Base-by-base conservation (phyloP, 2,329 filamentous ascomycete genomes). In the Diaporthe velutina region DNA sequence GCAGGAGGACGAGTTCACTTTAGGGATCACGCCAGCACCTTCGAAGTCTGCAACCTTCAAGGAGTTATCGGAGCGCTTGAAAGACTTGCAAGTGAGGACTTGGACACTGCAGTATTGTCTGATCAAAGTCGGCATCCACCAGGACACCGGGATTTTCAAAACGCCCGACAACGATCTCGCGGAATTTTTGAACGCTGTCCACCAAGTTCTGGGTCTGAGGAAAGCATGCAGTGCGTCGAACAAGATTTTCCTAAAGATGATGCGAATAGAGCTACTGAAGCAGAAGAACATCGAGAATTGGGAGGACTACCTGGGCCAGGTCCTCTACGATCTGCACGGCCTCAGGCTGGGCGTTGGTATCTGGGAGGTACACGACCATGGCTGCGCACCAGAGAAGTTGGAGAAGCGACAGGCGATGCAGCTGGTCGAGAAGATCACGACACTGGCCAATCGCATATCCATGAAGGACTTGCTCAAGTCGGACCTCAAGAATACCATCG, bases 381-480 rank as follows among this genome's bases (percentile, higher is more conserved):
- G 91, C 30, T 98, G 96, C 79, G 90, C 91, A 0, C 84, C 90
- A 0, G 94, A 98, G 79, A 92, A 92, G 74, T 87, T 98, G 1
- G 95, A 98, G 81, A 93, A 93, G 78, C 90, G 91, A 50, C 95
- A 95, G 74, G 96, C 96, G 0, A 89, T 96, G 79, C 92, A 93
- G 77, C 89, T 98, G 64, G 91, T 98, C 15, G 94, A 98, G 76
- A 94, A 96, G 80, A 90, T 98, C 50, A 93, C 97, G 80, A 87
- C 91, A 48, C 91, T 98, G 74, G 95, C 95, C 2, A 93, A 93
- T 67, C 92, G 94, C 76, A 93, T 98, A 87, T 93, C 94, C 30
- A 94, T 98, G 86, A 98, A 96, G 80, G 97, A 98, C 78, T 85
- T 98, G 25, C 90, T 95, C 22, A 98, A 98, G 82, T 97, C 95